Conservation (phyloP, 371 early-diverging fungal species). For the Mucor piriformis region DNA sequence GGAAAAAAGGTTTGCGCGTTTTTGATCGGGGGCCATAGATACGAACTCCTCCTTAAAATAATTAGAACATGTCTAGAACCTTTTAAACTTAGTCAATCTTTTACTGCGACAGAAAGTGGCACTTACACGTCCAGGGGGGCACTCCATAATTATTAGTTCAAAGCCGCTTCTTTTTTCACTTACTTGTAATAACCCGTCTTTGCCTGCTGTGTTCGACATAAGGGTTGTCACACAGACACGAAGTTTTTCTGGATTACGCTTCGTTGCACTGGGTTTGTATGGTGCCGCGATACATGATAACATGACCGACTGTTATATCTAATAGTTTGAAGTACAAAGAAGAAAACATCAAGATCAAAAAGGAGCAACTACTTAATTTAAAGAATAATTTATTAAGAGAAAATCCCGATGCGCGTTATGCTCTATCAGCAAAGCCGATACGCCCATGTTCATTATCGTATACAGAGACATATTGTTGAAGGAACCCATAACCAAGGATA, state of each 20-base stretch:
- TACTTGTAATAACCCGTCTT: too few species aligned
- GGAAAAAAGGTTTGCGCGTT: background rate
- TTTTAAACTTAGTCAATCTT: constrained; percentile 58
- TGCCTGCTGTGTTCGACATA: too few species aligned
- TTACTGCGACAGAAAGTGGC: constrained; percentile 57
- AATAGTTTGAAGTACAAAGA: background rate
- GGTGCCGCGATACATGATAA: too few species aligned
- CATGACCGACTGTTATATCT: background rate
- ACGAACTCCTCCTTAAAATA: background rate
- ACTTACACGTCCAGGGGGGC: too few species aligned
- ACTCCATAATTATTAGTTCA: constrained; percentile 56
- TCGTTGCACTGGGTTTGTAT: too few species aligned
- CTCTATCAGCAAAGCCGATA: constrained; percentile 40
- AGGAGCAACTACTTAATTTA: background rate
- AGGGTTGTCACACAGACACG: background rate
- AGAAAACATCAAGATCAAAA: too few species aligned
- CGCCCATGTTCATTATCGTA: constrained; percentile 43
- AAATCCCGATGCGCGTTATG: constrained; percentile 20
- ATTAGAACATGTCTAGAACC: background rate
- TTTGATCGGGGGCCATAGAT: background rate
- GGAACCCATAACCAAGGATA: constrained; percentile 51
- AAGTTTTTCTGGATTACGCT: background rate
- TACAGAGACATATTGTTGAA: constrained; percentile 47
- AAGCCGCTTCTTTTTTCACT: too few species aligned
- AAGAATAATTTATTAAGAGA: background rate